Evolutionary conservation across 345 rosid genomes (phyloP).

Genomic region (Linum tenue): DNA sequence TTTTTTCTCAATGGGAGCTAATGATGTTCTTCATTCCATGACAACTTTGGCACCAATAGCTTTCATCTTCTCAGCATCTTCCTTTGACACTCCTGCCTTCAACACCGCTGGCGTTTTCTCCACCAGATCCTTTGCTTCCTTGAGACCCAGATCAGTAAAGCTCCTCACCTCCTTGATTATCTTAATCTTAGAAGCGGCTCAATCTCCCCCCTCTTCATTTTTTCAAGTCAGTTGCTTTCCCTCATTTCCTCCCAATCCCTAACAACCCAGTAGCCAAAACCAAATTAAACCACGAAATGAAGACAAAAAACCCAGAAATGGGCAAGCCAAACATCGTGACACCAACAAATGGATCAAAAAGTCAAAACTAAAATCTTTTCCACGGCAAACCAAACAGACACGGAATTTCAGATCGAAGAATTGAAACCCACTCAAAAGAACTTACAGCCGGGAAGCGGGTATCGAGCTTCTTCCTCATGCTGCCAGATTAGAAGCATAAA

Average conservation of each 20-base stretch:
- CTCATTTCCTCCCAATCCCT: neutral
- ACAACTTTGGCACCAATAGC: constrained; percentile 73
- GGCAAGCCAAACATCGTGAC: neutral
- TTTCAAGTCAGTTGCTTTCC: neutral
- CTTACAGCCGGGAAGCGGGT: constrained; percentile 79
- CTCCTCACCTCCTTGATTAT: constrained; percentile 71
- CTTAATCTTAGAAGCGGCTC: constrained; percentile 59
- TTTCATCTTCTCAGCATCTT: constrained; percentile 80
- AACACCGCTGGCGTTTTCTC: constrained; percentile 62
- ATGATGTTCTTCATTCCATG: constrained; percentile 39
- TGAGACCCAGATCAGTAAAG: constrained; percentile 79
- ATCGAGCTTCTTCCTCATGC: constrained; percentile 75
- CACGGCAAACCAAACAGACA: neutral
- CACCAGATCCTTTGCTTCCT: constrained; percentile 86
- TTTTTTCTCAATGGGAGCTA: no score
- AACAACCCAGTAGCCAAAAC: neutral
- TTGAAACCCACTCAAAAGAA: neutral
- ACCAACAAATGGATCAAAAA: constrained; percentile 1
- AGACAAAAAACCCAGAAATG: neutral
- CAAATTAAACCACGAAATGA: neutral
- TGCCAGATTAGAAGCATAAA: constrained; percentile 35
- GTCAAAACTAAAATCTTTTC: neutral
- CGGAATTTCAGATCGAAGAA: constrained; percentile 1
- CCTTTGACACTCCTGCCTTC: constrained; percentile 72
- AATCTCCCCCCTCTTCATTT: no score